Base-by-base conservation (phyloP, 331 rosid species). In the Cydonia oblonga region DNA sequence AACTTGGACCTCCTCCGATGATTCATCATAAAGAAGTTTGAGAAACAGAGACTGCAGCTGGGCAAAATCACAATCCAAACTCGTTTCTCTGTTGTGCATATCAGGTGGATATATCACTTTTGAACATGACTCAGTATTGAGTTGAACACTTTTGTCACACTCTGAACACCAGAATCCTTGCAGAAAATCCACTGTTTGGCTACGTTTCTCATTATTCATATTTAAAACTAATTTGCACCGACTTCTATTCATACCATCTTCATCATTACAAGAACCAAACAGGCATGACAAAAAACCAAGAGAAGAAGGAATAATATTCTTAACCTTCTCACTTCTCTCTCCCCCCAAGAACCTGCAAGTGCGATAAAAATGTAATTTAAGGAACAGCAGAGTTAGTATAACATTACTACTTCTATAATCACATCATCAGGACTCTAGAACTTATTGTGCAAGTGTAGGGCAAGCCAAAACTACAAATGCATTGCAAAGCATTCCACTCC, bases 251-350 rank as follows among this genome's bases (percentile, higher is more conserved):
- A 28, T 72, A 69, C 71, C 82, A 57, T 81, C 67, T 79, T 56
- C 78, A 65, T 82, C 71, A 63, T 81, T 80, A 79, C 82, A 85
- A 54, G 92, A 89, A 77, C 97, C 98, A 78, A 62, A 77, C 61
- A 93, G 92, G 85, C 98, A 93, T 64, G 97, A 87, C 87, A 91
- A 83, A 63, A 87, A 82, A 67, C 98, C 97, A 80, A 91, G 88
- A 80, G 86, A 85, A 78, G 72, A 76, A 53, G 98, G 91, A 80
- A 88, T 81, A 76, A 80, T 33, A 53, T 81, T 86, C 71, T 84
- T 87, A 46, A 88, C 89, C 77, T 78, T 88, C 75, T 83, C 86
- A 64, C 74, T 40, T 66, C 42, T 82, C 73, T 93, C 87, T 73
- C 75, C 71, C 75, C 66, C 78, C 74, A 89, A 70, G 73, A 74